Base-by-base conservation (phyloP, 2,329 filamentous ascomycete genomes). In the Monosporascus sp. region DNA sequence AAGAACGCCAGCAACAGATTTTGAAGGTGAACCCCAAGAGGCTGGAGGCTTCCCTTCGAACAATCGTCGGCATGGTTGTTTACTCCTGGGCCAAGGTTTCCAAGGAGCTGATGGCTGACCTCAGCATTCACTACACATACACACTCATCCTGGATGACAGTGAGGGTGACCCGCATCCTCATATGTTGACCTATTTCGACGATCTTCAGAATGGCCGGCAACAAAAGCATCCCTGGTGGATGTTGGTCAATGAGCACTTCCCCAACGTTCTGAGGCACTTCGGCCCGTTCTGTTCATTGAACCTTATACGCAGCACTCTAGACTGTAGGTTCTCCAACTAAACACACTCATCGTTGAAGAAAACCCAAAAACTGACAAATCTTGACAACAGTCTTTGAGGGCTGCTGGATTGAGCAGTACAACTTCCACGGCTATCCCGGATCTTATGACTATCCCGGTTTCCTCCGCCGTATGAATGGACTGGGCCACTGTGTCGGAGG, bases 21-120 rank as follows among this genome's bases (percentile, higher is more conserved):
- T 27, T 60, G 7, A 56, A 55, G 17, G 52, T 54, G 16, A 36
- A 46, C 43, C 58, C 54, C 5, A 54, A 53, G 52, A 47, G 49
- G 22, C 37, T 59, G 26, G 50, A 57, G 26, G 53, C 55, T 7
- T 49, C 51, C 16, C 51, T 61, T n/a, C 56, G 52, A 40, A 62
- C 59, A 26, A 60, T 67, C 54, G 64, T 63, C 2, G 61, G 63
- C 53, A 57, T 69, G 26, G 63, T 64, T 9, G 63, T 64, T 26
- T 69, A 68, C 52, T 59, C 60, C n/a, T 63, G 66, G 47, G 54
- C 61, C 36, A 64, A 61, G 54, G 62, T 52, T 1, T 51, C 49
- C n/a, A 49, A 49, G 20, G 56, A 62, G 36, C 36, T 59, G 41
- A 59, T 59, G 56, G 58, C 56, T 9, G 59, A 55, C 36, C 50